Base-by-base conservation (phyloP, 768 basidiomycete species). In the Suillus subalutaceus region DNA sequence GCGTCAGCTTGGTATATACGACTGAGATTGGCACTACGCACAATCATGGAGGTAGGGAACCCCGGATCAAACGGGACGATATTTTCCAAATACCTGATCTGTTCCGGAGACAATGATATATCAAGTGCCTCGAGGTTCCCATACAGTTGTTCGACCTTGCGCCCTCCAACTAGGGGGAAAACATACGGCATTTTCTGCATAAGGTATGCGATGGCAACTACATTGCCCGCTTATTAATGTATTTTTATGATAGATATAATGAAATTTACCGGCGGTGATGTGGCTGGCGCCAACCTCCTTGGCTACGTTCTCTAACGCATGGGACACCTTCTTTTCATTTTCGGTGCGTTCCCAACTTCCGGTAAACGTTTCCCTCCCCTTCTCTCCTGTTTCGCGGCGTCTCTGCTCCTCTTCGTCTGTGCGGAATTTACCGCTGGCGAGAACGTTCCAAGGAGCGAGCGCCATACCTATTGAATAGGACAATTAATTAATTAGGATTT, bases 221-320 rank as follows among this genome's bases (percentile, higher is more conserved):
- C 37, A 40, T 32, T 20, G 2, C 26, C 40, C 18, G 26, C n/a
- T 18, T 12, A 43, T 43, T 30, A 7, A 43, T 8, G 30, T 60
- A 60, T 48, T 44, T 30, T 60, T 43, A 32, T 32, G 26, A 32
- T 32, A 3, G 26, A 20, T n/a, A 20, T 23, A 13, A 63, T 35
- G 1, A 3, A 60, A 32, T 18, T 10, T 43, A 60, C 59, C 59
- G 20, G 86, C 75, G 7, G 81, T 82, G 68, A 88, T 78, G 59
- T 75, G 74, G 68, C 83, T 78, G 4, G 81, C 80, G 0, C 85
- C 86, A 7, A 86, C 76, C 67, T 87, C 82, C 16, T 69, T 69
- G 1, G 86, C 85, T 13, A 88, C 81, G 64, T 83, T 80, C 69
- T 85, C 85, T 30, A 87, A 75, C 0, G 80, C 85, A 3, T 73